Evolutionary conservation across 257 asterid species (phyloP), one percentile per base, ranked within the genome.

Genomic region (Scutellaria minor): DNA sequence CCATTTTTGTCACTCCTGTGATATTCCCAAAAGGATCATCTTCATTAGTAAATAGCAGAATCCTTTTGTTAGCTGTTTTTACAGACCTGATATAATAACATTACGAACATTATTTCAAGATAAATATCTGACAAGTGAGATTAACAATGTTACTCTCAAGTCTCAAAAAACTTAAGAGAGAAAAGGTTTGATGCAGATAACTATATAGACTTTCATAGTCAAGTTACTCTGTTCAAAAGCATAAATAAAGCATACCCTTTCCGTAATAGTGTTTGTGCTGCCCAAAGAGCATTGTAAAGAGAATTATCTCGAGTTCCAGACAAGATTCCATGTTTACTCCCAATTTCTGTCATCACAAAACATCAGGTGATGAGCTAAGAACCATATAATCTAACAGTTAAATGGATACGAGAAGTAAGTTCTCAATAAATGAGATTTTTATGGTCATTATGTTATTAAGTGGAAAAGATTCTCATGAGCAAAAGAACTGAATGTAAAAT

Each of bases 241-340:
- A 37, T 14, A 15, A 58, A 37, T 48, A 54, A 55, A 24, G 41
- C 77, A 65, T 77, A 90, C 97, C 99, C 98, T 86, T 94, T 94
- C n/a, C 99, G 93, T 48, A 94, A 81, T 60, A 94, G 80, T 70
- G 90, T 98, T 78, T 94, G 99, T 51, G 97, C 98, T 76, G 83
- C 98, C 99, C 99, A 94, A 46, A 94, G 88, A 79, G 98, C 98
- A 80, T 81, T 94, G 85, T 91, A 94, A 50, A 94, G 90, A 67
- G 99, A 85, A 85, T 91, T 94, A 69, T 94, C 99, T 47, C 95
- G 99, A 75, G 97, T 88, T 73, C 86, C 97, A 61, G 95, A 64
- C 77, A 83, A 78, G 71, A 94, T 94, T 42, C 98, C 99, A 75
- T 84, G 87, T 78, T 87, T 79, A 73, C 97, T 91, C 73, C 99